Evolutionary conservation across 2,329 filamentous ascomycete species (phyloP).

Genomic region (Pyricularia pennisetigena): DNA sequence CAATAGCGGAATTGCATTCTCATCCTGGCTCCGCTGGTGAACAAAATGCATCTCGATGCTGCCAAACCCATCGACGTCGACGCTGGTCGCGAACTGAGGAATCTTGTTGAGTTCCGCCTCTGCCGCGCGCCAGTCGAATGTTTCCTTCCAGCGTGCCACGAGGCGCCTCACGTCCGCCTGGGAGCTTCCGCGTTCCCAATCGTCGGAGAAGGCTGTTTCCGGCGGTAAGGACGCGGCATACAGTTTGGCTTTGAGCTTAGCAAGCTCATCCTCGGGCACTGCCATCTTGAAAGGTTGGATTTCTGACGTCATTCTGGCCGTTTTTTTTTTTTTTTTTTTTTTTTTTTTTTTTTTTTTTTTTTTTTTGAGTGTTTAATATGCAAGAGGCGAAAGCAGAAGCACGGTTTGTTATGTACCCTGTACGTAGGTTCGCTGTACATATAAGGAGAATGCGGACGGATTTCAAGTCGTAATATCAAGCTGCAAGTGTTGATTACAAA

Average conservation of each 20-base stretch:
- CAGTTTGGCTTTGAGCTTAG: background rate
- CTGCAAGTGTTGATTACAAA: background rate
- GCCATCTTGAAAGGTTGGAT: background rate
- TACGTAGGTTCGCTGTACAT: too few relatives aligned
- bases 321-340: too few relatives aligned
- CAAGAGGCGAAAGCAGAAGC: background rate
- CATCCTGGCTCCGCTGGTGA: slow-evolving; percentile 39
- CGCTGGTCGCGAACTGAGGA: slow-evolving; percentile 44
- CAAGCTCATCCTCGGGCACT: background rate
- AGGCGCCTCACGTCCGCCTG: slow-evolving; percentile 50
- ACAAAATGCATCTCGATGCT: slow-evolving; percentile 54
- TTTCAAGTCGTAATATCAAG: background rate
- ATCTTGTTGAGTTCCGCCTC: slow-evolving; percentile 50
- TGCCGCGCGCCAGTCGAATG: slow-evolving; percentile 48
- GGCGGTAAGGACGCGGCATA: background rate
- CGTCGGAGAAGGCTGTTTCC: slow-evolving; percentile 17
- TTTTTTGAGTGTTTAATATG: too few relatives aligned
- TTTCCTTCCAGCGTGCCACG: slow-evolving; percentile 45
- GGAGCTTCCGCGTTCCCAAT: slow-evolving; percentile 48
- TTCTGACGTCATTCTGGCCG: background rate
- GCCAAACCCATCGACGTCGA: slow-evolving; percentile 49
- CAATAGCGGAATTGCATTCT: slow-evolving; percentile 51
- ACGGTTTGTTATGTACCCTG: background rate
- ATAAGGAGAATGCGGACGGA: background rate
- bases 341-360: too few relatives aligned